Percentiles rank a stretch among this genome's conserved stretches.
Evolutionary conservation across 1,284 basidiomycete species (phyloP).

Genomic region (Trametes polyzona): DNA sequence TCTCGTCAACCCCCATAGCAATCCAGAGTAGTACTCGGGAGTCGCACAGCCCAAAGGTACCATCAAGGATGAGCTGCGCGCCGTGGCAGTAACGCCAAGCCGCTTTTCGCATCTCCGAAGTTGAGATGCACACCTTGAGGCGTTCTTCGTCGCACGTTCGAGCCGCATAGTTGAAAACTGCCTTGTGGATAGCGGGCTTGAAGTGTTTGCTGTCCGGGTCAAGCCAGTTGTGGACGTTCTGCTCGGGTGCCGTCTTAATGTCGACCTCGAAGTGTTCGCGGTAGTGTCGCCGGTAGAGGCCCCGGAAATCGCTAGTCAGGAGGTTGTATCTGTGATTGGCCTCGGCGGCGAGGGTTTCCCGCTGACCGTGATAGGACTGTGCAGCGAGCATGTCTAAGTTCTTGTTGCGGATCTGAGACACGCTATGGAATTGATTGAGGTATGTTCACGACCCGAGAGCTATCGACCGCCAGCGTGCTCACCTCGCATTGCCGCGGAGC

Average conservation of each 20-base stretch:
- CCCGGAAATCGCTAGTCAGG: constrained; percentile 23
- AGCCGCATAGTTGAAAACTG: constrained; percentile 35
- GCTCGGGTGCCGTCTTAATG: constrained; percentile 22
- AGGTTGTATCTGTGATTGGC: constrained; percentile 18
- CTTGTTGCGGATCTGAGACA: constrained; percentile 8
- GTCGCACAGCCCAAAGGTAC: constrained; percentile 43
- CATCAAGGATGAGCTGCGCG: constrained; percentile 41
- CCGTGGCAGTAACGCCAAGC: constrained; percentile 39
- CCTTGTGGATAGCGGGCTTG: constrained; percentile 26
- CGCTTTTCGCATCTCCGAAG: constrained; percentile 39
- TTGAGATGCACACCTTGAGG: constrained; percentile 36
- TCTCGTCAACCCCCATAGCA: constrained; percentile 38
- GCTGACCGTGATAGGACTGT: neutral
- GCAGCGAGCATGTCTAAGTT: constrained; percentile 2
- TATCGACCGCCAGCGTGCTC: too few relatives aligned
- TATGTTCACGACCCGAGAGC: neutral
- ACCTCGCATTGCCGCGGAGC: constrained; percentile 30
- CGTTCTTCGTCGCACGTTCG: constrained; percentile 24
- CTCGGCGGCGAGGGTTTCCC: neutral
- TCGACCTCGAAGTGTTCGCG: constrained; percentile 27
- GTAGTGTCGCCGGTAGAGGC: constrained; percentile 28
- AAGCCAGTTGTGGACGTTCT: constrained; percentile 32
- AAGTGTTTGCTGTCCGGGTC: constrained; percentile 22
- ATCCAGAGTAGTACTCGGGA: constrained; percentile 41
- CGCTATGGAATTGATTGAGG: neutral